Evolutionary conservation across 2,329 filamentous ascomycete species (phyloP).

Genomic region (Alternaria dauci): DNA sequence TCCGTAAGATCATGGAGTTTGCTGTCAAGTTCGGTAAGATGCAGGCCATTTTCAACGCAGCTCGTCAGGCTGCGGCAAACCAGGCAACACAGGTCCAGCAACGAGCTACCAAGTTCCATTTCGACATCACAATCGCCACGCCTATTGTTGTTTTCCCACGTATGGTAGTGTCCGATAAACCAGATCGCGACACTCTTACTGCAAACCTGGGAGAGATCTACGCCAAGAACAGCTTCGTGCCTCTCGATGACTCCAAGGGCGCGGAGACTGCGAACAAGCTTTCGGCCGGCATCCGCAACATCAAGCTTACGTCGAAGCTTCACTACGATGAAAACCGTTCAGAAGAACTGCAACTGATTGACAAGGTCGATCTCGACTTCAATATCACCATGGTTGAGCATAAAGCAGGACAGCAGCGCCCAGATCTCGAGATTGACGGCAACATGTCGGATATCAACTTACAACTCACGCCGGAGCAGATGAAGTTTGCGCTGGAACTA

Average conservation of each 20-base stretch:
- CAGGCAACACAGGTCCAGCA: slow-evolving; percentile 95
- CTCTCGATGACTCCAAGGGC: slow-evolving; percentile 77
- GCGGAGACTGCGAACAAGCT: slow-evolving; percentile 86
- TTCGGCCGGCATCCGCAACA: slow-evolving; percentile 88
- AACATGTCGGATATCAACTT: slow-evolving; percentile 94
- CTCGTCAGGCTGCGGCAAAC: slow-evolving; percentile 89
- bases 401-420: slow-evolving; percentile 75
- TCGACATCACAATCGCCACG: slow-evolving; percentile 91
- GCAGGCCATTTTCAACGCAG: slow-evolving; percentile 98
- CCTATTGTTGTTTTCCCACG: slow-evolving; percentile 96
- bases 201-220: slow-evolving; percentile 98
- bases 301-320: slow-evolving; percentile 88
- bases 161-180: slow-evolving; percentile 72
- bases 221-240: slow-evolving; percentile 89
- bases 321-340: slow-evolving; percentile 75
- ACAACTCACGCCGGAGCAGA: slow-evolving; percentile 85
- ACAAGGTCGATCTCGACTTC: slow-evolving; percentile 94
- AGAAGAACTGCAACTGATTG: slow-evolving; percentile 95
- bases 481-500: slow-evolving; percentile 88
- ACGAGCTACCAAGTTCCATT: slow-evolving; percentile 87
- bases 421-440: slow-evolving; percentile 90
- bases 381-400: slow-evolving; percentile 93
- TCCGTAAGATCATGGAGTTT: slow-evolving; percentile 97
- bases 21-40: slow-evolving; percentile 99
- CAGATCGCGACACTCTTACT: slow-evolving; percentile 82